Conservation (phyloP, 495 filamentous ascomycete species). For the Darksidea phi region DNA sequence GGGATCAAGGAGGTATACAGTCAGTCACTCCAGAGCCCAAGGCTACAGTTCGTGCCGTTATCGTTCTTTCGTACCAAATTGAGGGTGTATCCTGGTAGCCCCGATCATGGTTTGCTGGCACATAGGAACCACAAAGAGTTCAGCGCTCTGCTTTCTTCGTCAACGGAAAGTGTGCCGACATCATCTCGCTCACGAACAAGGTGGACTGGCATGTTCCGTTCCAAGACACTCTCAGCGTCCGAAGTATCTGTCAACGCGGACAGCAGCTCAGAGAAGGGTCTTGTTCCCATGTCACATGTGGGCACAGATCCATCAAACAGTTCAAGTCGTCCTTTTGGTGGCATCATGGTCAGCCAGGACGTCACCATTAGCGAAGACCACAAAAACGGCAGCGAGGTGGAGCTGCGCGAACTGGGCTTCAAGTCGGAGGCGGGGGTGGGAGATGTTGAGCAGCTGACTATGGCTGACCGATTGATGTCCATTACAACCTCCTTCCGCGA, state of each 20-base stretch:
- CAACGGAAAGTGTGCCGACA: conserved; percentile 21
- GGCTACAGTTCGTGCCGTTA: conserved; percentile 49
- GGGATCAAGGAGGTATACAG: conserved; percentile 54
- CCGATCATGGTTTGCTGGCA: conserved; percentile 54
- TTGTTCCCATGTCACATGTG: conserved; percentile 2
- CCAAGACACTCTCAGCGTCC: conserved; percentile 7
- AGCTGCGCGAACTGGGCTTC: conserved; percentile 31
- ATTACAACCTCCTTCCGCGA: conserved; percentile 36
- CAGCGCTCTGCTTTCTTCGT: conserved; percentile 39
- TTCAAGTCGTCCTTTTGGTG: conserved; percentile 38
- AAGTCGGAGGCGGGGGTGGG: conserved; percentile 28
- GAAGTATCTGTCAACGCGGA: conserved; percentile 37
- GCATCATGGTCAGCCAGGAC: conserved; percentile 48
- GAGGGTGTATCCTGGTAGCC: conserved; percentile 52
- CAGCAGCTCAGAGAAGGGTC: conserved; percentile 51
- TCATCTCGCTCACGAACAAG: neutral
- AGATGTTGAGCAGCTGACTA: conserved; percentile 39
- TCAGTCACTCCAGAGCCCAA: conserved; percentile 43
- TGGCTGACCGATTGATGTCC: conserved; percentile 40
- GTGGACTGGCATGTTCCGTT: conserved; percentile 9
- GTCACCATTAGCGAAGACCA: conserved; percentile 38
- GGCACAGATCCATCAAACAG: conserved; percentile 53
- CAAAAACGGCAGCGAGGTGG: conserved; percentile 28
- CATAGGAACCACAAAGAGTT: conserved; percentile 53
- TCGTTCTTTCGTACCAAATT: conserved; percentile 59